Percentiles rank a stretch among this genome's conserved stretches.
phyloP scores from a whole-genome alignment of 2,329 filamentous ascomycete genomes.

The Diaporthe humulicola region DNA sequence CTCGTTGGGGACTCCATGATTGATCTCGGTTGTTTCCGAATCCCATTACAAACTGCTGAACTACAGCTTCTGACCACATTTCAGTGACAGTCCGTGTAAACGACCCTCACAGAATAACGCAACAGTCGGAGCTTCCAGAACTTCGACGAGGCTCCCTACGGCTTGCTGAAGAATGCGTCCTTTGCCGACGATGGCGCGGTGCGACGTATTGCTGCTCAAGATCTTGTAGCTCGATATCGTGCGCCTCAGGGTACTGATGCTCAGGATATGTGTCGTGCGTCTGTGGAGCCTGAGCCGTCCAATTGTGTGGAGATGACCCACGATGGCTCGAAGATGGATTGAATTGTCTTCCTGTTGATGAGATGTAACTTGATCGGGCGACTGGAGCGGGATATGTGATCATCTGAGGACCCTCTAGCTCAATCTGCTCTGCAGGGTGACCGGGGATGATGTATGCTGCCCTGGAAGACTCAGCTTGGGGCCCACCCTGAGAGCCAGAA shows the following conservation, averaged over 20 bases:
- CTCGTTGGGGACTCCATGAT: no score
- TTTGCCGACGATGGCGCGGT: background rate
- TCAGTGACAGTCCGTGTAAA: background rate
- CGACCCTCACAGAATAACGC: background rate
- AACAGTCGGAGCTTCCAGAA: background rate
- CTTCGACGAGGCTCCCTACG: background rate
- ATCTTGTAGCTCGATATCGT: no score
- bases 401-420: background rate
- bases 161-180: background rate
- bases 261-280: background rate
- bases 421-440: background rate
- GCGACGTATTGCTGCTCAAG: background rate
- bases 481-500: background rate
- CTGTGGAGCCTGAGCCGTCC: background rate
- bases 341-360: background rate
- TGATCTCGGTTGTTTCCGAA: background rate
- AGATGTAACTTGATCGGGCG: background rate
- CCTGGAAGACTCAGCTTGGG: background rate
- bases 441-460: background rate
- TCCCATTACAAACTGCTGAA: background rate
- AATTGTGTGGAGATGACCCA: background rate
- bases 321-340: background rate
- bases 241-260: background rate
- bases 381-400: background rate
- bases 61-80: background rate